These are phyloP conservation scores for Salix brachista DNA, from an alignment of 345 rosid genomes.

Conservation along the genomic window DNA sequence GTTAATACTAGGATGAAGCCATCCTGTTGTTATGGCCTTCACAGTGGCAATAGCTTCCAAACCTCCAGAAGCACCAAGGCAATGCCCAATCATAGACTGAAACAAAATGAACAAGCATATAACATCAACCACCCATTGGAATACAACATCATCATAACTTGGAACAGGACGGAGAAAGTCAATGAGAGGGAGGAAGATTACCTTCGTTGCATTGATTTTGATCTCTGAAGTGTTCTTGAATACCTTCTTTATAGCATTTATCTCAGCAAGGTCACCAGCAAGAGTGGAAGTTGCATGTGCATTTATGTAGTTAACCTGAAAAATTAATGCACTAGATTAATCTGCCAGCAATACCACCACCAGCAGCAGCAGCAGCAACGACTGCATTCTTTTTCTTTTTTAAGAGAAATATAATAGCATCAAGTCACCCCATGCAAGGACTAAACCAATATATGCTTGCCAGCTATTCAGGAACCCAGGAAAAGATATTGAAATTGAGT, in stretches of 20 bases:
- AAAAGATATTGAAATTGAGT: neutral
- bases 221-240: constrained; percentile 76
- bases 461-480: neutral
- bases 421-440: neutral
- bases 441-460: neutral
- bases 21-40: constrained; percentile 90
- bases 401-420: neutral
- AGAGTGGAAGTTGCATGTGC: constrained; percentile 98
- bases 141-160: constrained; percentile 6
- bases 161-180: neutral
- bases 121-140: neutral
- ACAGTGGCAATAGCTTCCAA: constrained; percentile 89
- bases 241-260: constrained; percentile 91
- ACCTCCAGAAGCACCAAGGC: constrained; percentile 99
- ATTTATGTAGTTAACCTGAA: constrained; percentile 91
- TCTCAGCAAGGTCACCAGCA: constrained; percentile 98
- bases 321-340: constrained; percentile 9
- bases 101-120: constrained; percentile 11
- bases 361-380: neutral
- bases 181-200: constrained; percentile 24
- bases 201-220: constrained; percentile 98
- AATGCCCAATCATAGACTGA: constrained; percentile 98
- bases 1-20: constrained; percentile 91
- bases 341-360: neutral
- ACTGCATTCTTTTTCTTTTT: neutral